phyloP scores from a whole-genome alignment of 192 early-diverging fungal genomes.

The Backusella parvicylindrica region DNA sequence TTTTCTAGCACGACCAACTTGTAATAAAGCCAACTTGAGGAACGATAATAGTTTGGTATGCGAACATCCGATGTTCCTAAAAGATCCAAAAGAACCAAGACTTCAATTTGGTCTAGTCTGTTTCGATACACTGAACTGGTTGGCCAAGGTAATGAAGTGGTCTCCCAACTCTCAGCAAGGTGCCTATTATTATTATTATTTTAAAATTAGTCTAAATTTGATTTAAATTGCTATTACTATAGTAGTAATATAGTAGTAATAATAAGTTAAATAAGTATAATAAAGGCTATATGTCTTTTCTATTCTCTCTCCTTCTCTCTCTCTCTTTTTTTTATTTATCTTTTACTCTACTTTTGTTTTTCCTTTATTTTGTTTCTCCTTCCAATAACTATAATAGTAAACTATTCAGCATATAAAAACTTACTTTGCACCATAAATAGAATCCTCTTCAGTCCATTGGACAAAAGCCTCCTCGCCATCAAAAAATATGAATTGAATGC shows the following conservation, averaged over 20 bases:
- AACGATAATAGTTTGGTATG: constrained; percentile 58
- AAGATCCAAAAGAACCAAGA: constrained; percentile 86
- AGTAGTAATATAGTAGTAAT: not conserved
- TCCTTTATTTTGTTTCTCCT: not conserved
- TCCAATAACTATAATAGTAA: not conserved
- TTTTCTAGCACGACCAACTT: constrained; percentile 66
- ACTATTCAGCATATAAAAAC: not conserved
- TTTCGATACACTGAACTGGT: constrained; percentile 13
- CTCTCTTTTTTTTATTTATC: not conserved
- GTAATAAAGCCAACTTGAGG: constrained; percentile 68
- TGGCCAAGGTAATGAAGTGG: constrained; percentile 24
- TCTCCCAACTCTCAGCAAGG: constrained; percentile 78
- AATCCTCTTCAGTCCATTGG: constrained; percentile 75
- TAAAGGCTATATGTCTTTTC: not conserved
- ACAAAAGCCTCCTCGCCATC: constrained; percentile 94
- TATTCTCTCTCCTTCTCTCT: not conserved
- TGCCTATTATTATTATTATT: constrained; percentile 45
- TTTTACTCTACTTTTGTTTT: no score
- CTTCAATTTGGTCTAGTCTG: constrained; percentile 71
- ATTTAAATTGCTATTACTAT: not conserved
- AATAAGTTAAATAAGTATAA: not conserved
- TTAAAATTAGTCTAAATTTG: not conserved
- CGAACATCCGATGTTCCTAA: constrained; percentile 58
- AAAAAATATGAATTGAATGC: constrained; percentile 92
- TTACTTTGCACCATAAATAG: constrained; percentile 82